phyloP scores from a whole-genome alignment of 1,139 yeast genomes.

The Oligophagozyma castellii region DNA sequence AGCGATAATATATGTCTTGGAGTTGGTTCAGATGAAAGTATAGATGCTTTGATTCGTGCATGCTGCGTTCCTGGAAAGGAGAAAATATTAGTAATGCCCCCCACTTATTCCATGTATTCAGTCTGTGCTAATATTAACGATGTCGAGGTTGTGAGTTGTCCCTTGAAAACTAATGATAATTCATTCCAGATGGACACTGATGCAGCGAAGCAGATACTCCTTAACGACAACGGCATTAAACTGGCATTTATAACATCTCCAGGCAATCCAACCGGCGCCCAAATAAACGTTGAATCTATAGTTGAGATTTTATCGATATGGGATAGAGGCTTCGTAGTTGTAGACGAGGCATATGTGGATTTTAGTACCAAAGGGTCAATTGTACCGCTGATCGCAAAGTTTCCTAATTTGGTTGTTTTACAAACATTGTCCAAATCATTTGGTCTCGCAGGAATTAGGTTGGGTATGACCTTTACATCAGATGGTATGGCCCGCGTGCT shows the following conservation, averaged over 20 bases:
- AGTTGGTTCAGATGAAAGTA: conserved; percentile 95
- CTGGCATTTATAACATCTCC: conserved; percentile 85
- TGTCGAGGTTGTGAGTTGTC: conserved; percentile 60
- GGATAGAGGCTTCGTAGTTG: conserved; percentile 63
- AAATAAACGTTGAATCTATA: conserved; percentile 37
- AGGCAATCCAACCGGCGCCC: conserved; percentile 89
- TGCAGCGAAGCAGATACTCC: conserved; percentile 38
- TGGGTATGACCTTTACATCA: conserved; percentile 66
- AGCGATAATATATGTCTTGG: conserved; percentile 78
- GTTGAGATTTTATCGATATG: conserved; percentile 42
- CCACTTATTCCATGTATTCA: conserved; percentile 94
- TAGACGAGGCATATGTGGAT: conserved; percentile 93
- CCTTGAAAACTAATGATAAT: conserved; percentile 35
- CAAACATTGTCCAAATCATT: conserved; percentile 91
- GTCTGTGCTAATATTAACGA: conserved; percentile 88
- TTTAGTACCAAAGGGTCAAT: conserved; percentile 69
- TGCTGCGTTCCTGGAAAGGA: conserved; percentile 74
- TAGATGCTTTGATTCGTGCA: conserved; percentile 78
- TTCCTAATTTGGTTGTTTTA: conserved; percentile 73
- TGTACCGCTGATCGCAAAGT: conserved; percentile 68
- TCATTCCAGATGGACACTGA: conserved; percentile 55
- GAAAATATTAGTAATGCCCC: conserved; percentile 77
- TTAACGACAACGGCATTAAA: conserved; percentile 48
- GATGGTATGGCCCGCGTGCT: conserved; percentile 48
- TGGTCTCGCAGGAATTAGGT: conserved; percentile 87